phyloP scores from a whole-genome alignment of 2,329 filamentous ascomycete genomes.

The Epichloe brachyelytri region DNA sequence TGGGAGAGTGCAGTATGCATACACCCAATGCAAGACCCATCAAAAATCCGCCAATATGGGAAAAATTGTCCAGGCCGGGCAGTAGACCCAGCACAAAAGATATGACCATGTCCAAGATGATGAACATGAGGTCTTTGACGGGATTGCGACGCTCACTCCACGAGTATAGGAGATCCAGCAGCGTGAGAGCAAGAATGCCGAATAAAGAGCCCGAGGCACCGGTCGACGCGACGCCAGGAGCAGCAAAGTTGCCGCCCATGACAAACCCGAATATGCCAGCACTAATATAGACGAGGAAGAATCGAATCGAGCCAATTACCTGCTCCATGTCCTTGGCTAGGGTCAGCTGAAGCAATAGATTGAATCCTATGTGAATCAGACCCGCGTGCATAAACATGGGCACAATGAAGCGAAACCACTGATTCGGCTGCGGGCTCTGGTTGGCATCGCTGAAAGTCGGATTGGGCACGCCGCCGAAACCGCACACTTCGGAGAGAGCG shows the following conservation, averaged over 20 bases:
- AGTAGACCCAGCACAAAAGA: slow-evolving; percentile 86
- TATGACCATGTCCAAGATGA: slow-evolving; percentile 73
- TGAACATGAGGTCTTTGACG: slow-evolving; percentile 73
- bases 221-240: slow-evolving; percentile 66
- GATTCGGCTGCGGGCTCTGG: slow-evolving; percentile 57
- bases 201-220: slow-evolving; percentile 87
- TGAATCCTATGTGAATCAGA: slow-evolving; percentile 90
- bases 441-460: slow-evolving; percentile 42
- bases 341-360: slow-evolving; percentile 81
- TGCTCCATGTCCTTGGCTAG: slow-evolving; percentile 87
- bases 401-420: slow-evolving; percentile 94
- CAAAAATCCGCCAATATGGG: slow-evolving; percentile 89
- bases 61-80: slow-evolving; percentile 91
- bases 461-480: slow-evolving; percentile 61
- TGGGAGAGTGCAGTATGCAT: slow-evolving; percentile 79
- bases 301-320: slow-evolving; percentile 77
- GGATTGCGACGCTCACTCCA: slow-evolving; percentile 72
- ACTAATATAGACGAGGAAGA: slow-evolving; percentile 78
- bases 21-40: slow-evolving; percentile 84
- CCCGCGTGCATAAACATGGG: slow-evolving; percentile 95
- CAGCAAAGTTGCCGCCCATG: slow-evolving; percentile 85
- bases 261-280: slow-evolving; percentile 94
- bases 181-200: slow-evolving; percentile 74
- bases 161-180: slow-evolving; percentile 85
- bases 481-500: slow-evolving; percentile 67